Evolutionary conservation across 2,329 filamentous ascomycete species (phyloP).

Genomic region (Elsinoe australis): DNA sequence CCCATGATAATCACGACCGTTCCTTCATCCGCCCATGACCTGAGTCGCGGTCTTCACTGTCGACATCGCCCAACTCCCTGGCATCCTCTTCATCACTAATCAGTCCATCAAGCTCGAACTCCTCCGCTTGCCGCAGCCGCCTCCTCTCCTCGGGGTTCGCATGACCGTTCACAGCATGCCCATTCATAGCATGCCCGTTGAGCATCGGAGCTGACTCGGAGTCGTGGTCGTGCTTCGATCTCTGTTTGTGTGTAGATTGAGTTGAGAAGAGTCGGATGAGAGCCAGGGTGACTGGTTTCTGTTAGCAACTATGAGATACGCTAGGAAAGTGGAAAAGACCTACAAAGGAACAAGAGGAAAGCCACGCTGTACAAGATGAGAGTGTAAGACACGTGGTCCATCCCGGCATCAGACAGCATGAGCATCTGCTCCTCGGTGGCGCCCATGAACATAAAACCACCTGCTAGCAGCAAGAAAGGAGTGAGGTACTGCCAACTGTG

Average conservation of each 20-base stretch:
- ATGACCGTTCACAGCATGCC: slow-evolving; percentile 37
- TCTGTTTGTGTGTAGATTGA: slow-evolving; percentile 52
- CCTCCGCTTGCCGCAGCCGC: slow-evolving; percentile 70
- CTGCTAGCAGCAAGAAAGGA: slow-evolving; percentile 65
- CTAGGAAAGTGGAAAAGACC: slow-evolving; percentile 27
- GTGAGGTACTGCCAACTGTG: slow-evolving; percentile 45
- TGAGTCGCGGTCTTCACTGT: slow-evolving; percentile 10
- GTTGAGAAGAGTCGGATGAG: slow-evolving; percentile 63
- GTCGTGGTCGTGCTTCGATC: slow-evolving; percentile 29
- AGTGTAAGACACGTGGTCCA: slow-evolving; percentile 87
- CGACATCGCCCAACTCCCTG: slow-evolving; percentile 8
- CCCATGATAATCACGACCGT: slow-evolving; percentile 1
- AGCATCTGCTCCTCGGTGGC: slow-evolving; percentile 95
- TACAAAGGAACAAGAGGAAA: slow-evolving; percentile 82
- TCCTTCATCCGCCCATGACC: slow-evolving; percentile 8
- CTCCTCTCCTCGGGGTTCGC: slow-evolving; percentile 37
- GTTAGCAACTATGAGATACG: background rate
- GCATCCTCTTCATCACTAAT: slow-evolving; percentile 78
- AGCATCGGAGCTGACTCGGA: slow-evolving; percentile 24
- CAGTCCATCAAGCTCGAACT: slow-evolving; percentile 86
- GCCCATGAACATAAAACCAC: slow-evolving; percentile 95
- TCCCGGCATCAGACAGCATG: slow-evolving; percentile 61
- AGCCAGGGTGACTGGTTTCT: background rate
- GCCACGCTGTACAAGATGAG: slow-evolving; percentile 85
- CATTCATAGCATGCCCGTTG: slow-evolving; percentile 25